Base-by-base conservation (phyloP, 768 basidiomycete genomes). In the Podaxis sp. region DNA sequence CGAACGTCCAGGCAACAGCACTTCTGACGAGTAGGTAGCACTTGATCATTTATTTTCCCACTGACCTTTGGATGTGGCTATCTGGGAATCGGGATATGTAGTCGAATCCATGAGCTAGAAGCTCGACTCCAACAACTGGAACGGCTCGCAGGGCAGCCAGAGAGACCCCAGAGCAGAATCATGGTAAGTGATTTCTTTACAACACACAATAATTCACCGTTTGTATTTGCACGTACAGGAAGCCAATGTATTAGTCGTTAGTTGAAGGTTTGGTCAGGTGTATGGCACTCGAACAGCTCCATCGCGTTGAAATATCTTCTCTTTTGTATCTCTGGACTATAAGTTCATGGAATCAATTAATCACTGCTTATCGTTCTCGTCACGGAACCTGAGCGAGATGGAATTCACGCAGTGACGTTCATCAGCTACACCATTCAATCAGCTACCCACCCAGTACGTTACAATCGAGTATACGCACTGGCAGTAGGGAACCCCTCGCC, bases 391-490 rank as follows among this genome's bases (percentile, higher is more conserved):
- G 55, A 97, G 76, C 2, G 93, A 94, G 65, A 97, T 72, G 3
- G 92, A 95, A 73, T 96, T 96, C 63, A 96, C 92, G 69, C 93
- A 93, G 71, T 95, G 92, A 39, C 92, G 85, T 70, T 93, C 92
- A 70, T 94, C 86, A 56, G 86, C 92, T 91, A 59, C 12, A 59
- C 5, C 15, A 17, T 13, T 13, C 12, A 44, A 44, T 44, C 42
- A 44, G 42, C n/a, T n/a, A 4, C n/a, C 12, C n/a, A 44, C n/a
- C 1, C n/a, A 3, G n/a, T 13, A 44, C n/a, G 42, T n/a, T n/a
- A 44, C 13, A 13, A 44, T 15, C 40, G 58, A n/a, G 26, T n/a
- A 11, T 44, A 38, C 19, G 48, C n/a, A 89, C 92, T 93, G 3
- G 93, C 93, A 0, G 87, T 93, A 5, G 75, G 61, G 74, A 84